These are phyloP conservation scores for Fusarium scirpi DNA, from an alignment of 2,329 filamentous ascomycete genomes.

Conservation along the genomic window DNA sequence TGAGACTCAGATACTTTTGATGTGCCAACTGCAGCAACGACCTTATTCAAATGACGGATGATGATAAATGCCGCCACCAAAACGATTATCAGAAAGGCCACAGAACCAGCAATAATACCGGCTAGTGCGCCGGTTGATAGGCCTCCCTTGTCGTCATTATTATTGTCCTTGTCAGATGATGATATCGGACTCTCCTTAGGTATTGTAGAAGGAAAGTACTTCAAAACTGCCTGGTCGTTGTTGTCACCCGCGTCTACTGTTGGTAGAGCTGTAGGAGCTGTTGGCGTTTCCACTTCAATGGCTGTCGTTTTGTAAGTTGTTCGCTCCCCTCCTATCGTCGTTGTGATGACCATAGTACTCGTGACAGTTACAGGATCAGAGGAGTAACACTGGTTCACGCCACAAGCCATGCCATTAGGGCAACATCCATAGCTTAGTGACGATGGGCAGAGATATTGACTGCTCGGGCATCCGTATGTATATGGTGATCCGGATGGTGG, in stretches of 20 bases:
- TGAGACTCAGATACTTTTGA: conserved; percentile 51
- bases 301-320: conserved; percentile 57
- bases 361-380: conserved; percentile 60
- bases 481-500: conserved; percentile 58
- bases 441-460: conserved; percentile 62
- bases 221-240: conserved; percentile 53
- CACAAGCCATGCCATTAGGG: conserved; percentile 62
- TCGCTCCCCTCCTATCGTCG: conserved; percentile 55
- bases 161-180: conserved; percentile 39
- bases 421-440: conserved; percentile 67
- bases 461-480: conserved; percentile 57
- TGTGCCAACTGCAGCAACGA: conserved; percentile 56
- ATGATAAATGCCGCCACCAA: conserved; percentile 62
- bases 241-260: conserved; percentile 41
- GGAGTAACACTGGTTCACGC: conserved; percentile 60
- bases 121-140: conserved; percentile 59
- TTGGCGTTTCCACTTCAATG: conserved; percentile 56
- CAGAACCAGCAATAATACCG: conserved; percentile 65
- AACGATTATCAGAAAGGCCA: conserved; percentile 61
- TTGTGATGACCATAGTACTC: conserved; percentile 59
- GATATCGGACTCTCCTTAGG: conserved; percentile 54
- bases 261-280: conserved; percentile 49
- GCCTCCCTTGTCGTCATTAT: conserved; percentile 47
- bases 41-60: conserved; percentile 62
- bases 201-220: conserved; percentile 59